Evolutionary conservation across 768 basidiomycete species (phyloP).

Genomic region (Suillus variegatus): DNA sequence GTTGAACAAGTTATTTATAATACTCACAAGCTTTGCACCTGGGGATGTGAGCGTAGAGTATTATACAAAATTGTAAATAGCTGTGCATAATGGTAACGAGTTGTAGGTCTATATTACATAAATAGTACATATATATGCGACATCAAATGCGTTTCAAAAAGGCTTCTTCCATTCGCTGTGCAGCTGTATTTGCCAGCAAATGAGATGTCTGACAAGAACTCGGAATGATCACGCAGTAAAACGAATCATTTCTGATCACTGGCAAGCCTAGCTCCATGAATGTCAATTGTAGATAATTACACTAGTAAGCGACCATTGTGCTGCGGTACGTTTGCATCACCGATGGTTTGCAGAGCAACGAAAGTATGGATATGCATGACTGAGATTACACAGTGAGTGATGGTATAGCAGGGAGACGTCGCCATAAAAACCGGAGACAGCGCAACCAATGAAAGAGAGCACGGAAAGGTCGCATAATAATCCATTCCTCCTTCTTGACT

Average conservation of each 20-base stretch:
- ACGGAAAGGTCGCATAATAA: background rate
- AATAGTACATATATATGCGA: no score
- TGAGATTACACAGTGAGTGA: background rate
- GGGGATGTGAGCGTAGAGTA: background rate
- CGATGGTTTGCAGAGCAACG: background rate
- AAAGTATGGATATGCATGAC: background rate
- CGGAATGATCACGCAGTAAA: background rate
- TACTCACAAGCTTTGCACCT: background rate
- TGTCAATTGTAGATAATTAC: background rate
- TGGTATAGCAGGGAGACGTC: background rate
- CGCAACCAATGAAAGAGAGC: background rate
- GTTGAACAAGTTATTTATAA: background rate
- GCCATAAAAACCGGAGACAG: background rate
- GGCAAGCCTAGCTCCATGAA: background rate
- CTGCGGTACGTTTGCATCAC: background rate
- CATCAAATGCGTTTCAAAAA: no score
- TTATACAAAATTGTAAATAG: no score
- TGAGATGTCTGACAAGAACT: no score
- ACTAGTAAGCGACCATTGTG: background rate
- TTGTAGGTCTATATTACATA: no score
- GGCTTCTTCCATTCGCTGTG: no score
- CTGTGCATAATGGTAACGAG: no score
- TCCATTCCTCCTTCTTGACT: slow-evolving; percentile 8
- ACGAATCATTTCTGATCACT: background rate
- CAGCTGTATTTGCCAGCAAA: no score